Evolutionary conservation across 176 grass and related monocot species (phyloP).

Genomic region (Aegilops umbellulata): DNA sequence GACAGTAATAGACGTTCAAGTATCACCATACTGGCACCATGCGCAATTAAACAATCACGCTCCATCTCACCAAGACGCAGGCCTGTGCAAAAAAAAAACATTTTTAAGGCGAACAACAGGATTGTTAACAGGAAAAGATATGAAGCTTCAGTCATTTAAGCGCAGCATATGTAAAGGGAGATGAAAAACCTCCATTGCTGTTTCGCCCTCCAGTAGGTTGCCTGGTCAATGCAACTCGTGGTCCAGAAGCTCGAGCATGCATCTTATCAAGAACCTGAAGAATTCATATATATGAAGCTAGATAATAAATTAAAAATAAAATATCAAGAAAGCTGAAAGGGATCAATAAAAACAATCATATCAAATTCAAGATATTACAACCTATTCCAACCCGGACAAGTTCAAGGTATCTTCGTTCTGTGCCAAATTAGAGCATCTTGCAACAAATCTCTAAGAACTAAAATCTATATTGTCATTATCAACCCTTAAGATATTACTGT

Average conservation of each 20-base stretch:
- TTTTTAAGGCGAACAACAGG: not conserved
- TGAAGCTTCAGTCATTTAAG: not conserved
- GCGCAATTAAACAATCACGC: constrained; percentile 89
- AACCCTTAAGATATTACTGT: too few relatives aligned
- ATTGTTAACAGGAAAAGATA: not conserved
- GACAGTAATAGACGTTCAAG: constrained; percentile 82
- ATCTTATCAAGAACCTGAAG: constrained; percentile 89
- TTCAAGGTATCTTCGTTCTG: too few relatives aligned
- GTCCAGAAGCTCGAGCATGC: constrained; percentile 88
- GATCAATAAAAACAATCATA: too few relatives aligned
- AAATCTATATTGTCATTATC: too few relatives aligned
- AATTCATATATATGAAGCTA: not conserved
- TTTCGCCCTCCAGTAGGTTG: constrained; percentile 86
- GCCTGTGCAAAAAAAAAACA: constrained; percentile 30
- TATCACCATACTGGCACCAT: constrained; percentile 93
- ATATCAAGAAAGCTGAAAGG: not conserved
- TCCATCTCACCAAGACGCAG: constrained; percentile 93
- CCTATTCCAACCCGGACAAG: too few relatives aligned
- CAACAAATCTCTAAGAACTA: too few relatives aligned
- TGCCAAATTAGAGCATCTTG: too few relatives aligned
- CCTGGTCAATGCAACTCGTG: constrained; percentile 63
- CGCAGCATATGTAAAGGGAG: not conserved
- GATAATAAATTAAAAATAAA: not conserved
- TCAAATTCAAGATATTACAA: too few relatives aligned
- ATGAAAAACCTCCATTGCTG: constrained; percentile 61